Evolutionary conservation across 2,329 filamentous ascomycete genomes (phyloP).

Genomic region (Cyphellophora attinorum): DNA sequence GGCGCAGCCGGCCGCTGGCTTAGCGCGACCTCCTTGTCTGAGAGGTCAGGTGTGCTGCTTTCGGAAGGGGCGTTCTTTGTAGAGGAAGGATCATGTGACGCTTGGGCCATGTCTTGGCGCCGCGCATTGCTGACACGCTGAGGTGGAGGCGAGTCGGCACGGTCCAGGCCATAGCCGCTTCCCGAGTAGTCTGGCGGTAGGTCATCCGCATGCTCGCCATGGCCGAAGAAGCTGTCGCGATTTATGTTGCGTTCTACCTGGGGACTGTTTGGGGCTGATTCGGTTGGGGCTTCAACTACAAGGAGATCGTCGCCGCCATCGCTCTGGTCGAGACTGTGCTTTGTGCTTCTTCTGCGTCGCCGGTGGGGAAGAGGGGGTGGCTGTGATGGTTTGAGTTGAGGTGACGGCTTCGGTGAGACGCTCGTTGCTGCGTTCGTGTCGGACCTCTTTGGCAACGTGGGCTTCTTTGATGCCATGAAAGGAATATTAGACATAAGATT

Average conservation of each 20-base stretch:
- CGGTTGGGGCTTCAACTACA: conserved; percentile 55
- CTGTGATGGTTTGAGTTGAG: conserved; percentile 21
- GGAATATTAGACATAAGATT: conserved; percentile 20
- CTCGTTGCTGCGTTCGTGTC: conserved; percentile 6
- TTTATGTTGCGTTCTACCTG: conserved; percentile 23
- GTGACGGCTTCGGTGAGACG: conserved; percentile 14
- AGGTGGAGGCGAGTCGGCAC: no score
- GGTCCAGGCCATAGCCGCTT: no score
- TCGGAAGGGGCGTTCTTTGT: no score
- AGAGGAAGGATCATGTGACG: no score
- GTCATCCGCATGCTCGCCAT: conserved; percentile 13
- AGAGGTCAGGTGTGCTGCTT: no score
- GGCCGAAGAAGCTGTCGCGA: conserved; percentile 18
- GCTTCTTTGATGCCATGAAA: conserved; percentile 28
- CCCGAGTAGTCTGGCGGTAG: no score
- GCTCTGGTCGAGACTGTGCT: conserved; percentile 22
- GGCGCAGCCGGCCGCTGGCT: no score
- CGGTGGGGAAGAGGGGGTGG: conserved; percentile 35
- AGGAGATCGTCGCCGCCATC: conserved; percentile 44
- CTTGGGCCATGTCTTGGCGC: no score
- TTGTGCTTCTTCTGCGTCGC: conserved; percentile 28
- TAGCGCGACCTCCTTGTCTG: no score
- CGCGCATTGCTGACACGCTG: no score
- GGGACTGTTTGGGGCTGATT: conserved; percentile 51
- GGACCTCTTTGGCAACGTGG: conserved; percentile 19